A percentile compares a stretch with the other conserved stretches of the same genome.
Conservation (phyloP, 2,329 filamentous ascomycete genomes). For the Talaromyces sp. region DNA sequence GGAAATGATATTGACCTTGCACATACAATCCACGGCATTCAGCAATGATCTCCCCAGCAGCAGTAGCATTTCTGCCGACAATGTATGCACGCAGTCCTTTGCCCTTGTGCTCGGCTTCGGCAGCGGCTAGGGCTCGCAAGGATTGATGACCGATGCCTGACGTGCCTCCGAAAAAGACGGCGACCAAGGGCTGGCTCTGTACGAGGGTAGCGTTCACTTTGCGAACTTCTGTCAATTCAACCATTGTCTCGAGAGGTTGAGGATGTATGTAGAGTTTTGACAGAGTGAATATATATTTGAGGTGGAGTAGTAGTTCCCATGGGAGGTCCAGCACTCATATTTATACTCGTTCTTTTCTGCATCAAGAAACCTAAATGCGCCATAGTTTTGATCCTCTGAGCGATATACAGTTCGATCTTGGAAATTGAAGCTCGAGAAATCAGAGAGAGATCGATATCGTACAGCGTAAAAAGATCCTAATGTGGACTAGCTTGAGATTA, state of each 20-base stretch:
- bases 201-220: constrained; percentile 9
- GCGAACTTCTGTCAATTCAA: constrained; percentile 12
- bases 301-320: neutral
- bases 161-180: constrained; percentile 15
- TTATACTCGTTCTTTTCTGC: neutral
- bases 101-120: constrained; percentile 9
- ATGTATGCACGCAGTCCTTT: constrained; percentile 15
- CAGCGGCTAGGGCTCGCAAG: constrained; percentile 6
- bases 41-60: neutral
- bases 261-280: too few relatives aligned
- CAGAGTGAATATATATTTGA: neutral
- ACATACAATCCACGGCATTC: constrained; percentile 10
- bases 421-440: neutral
- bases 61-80: constrained; percentile 10
- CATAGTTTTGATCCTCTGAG: neutral
- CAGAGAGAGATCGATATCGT: neutral
- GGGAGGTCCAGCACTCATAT: neutral
- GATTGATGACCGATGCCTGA: constrained; percentile 14
- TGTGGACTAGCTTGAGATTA: neutral
- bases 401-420: neutral
- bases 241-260: neutral
- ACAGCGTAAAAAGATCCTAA: neutral
- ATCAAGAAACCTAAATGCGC: too few relatives aligned
- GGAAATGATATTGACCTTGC: constrained; percentile 9
- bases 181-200: constrained; percentile 12